These are phyloP conservation scores for Detonula confervacea DNA, from an alignment of 352 stramenopile genomes.

Conservation along the genomic window DNA sequence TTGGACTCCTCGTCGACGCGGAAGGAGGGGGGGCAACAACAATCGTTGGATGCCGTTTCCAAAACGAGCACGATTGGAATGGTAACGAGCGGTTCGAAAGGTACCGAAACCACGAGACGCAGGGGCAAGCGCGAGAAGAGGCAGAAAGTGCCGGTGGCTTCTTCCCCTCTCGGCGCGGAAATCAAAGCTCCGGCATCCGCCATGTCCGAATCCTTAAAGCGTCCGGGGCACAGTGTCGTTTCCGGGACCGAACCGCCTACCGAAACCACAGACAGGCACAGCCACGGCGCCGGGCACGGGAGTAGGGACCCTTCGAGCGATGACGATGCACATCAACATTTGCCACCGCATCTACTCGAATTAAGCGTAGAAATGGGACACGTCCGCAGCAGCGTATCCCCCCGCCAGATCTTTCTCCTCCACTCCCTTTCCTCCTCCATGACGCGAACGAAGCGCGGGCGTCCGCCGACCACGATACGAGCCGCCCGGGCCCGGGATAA, in stretches of 20 bases:
- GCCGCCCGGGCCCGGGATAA: slow-evolving; percentile 34
- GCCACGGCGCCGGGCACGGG: neutral
- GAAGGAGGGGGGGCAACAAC: slow-evolving; percentile 7
- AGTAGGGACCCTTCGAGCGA: neutral
- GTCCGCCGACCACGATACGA: slow-evolving; percentile 64
- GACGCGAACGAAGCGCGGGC: slow-evolving; percentile 65
- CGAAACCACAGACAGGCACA: neutral
- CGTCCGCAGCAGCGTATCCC: slow-evolving; percentile 52
- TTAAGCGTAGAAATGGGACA: slow-evolving; percentile 49
- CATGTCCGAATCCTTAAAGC: neutral
- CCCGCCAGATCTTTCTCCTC: slow-evolving; percentile 70
- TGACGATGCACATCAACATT: slow-evolving; percentile 15
- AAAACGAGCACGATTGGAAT: slow-evolving; percentile 16
- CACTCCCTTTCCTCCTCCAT: slow-evolving; percentile 65
- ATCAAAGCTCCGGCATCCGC: neutral
- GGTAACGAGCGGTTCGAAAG: slow-evolving; percentile 28
- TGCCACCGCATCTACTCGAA: slow-evolving; percentile 28
- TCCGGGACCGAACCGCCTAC: neutral
- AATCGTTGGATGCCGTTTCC: slow-evolving; percentile 2
- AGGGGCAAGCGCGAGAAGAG: slow-evolving; percentile 60
- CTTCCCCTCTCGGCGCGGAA: neutral
- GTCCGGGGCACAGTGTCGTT: neutral
- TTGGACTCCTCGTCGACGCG: neutral
- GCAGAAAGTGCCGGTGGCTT: slow-evolving; percentile 2
- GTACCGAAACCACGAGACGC: slow-evolving; percentile 31